Base-by-base conservation (phyloP, 2,329 filamentous ascomycete species). In the Fusarium sp. region DNA sequence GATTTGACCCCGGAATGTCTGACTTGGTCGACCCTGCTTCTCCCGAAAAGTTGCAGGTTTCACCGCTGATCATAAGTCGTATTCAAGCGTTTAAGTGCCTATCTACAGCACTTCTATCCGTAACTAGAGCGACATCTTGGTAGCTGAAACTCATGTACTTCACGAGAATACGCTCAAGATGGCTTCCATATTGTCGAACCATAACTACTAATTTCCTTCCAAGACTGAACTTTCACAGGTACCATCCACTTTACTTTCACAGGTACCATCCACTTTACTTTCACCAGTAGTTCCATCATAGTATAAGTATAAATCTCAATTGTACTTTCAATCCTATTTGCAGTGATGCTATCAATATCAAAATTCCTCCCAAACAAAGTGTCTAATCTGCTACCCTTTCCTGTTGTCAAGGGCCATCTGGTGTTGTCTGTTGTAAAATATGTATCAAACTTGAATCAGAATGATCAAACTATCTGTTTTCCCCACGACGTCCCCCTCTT, bases 341-440 rank as follows among this genome's bases (percentile, higher is more conserved):
- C 19, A 39, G 43, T 30, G 14, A 40, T 56, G 46, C 40, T 56
- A 45, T 50, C 45, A 62, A 71, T 66, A 49, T 33, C 32, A 49
- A 62, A 57, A 52, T 45, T 49, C 53, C 58, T 62, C 53, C 56
- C 57, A 58, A 70, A 71, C 56, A 68, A 61, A 61, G 37, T 62
- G 37, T 67, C 40, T 72, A 72, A 64, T 74, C 72, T 74, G 72
- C 72, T 74, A 74, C 72, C 72, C 70, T 71, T 61, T 71, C 59
- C 67, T 70, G 65, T 70, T 57, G 46, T 65, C 61, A 73, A 69
- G 67, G 65, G 68, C 48, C 45, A 50, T 58, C 57, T 72, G 60
- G 30, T 69, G 27, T 47, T 70, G 41, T 51, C 68, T 35, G 55
- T 30, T 69, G 65, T 66, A 63, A 54, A 62, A 40, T 65, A 35